Evolutionary conservation across 192 early-diverging fungal genomes (phyloP).

Genomic region (Helicostylum pulchrum): DNA sequence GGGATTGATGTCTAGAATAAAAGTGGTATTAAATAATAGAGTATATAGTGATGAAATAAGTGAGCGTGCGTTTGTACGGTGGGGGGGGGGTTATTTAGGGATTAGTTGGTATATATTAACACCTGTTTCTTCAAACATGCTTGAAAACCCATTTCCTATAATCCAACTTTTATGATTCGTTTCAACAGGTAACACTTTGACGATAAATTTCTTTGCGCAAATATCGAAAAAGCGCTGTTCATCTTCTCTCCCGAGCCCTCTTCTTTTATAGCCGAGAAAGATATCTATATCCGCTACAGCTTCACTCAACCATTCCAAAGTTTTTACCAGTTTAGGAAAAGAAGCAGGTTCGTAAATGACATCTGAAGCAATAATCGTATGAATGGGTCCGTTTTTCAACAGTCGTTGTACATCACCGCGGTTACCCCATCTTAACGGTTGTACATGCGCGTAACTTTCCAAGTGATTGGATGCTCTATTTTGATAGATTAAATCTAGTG

Average conservation of each 20-base stretch:
- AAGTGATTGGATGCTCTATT: conserved; percentile 30
- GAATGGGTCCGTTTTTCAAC: conserved; percentile 6
- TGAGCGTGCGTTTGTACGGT: too few species aligned
- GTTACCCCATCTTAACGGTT: conserved; percentile 21
- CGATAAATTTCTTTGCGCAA: conserved; percentile 1
- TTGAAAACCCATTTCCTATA: background rate
- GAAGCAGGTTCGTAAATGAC: conserved; percentile 37
- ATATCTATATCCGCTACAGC: background rate
- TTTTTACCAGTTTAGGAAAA: conserved; percentile 31
- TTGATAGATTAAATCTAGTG: conserved; percentile 28
- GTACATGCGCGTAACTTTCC: background rate
- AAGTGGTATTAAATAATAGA: too few species aligned
- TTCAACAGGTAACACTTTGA: background rate
- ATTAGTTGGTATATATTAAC: conserved; percentile 8
- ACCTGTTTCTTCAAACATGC: conserved; percentile 5
- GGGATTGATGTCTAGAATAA: too few species aligned
- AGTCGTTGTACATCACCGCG: background rate
- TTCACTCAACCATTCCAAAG: conserved; percentile 4
- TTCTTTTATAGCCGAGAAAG: conserved; percentile 10
- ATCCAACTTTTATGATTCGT: background rate
- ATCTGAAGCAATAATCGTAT: conserved; percentile 46
- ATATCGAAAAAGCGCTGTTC: background rate
- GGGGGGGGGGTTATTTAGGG: background rate
- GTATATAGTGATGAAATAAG: too few species aligned
- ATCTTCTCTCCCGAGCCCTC: background rate